phyloP scores from a whole-genome alignment of 2,329 filamentous ascomycete species.

The Elsinoe batatas region DNA sequence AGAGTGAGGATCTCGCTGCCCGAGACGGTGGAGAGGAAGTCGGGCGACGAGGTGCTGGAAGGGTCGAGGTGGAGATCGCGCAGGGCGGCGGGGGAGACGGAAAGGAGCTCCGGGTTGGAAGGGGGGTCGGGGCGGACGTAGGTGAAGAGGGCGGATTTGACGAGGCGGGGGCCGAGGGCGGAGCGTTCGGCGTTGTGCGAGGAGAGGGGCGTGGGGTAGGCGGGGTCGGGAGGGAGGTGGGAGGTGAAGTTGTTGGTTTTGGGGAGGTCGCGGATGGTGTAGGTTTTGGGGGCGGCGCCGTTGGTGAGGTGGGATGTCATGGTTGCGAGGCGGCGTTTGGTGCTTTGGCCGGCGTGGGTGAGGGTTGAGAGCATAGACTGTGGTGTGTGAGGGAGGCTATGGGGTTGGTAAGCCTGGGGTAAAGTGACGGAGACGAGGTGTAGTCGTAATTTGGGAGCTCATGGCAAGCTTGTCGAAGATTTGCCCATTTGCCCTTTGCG shows the following conservation, averaged over 20 bases:
- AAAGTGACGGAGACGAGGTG: not conserved
- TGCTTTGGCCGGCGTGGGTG: slow-evolving; percentile 13
- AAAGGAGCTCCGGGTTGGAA: slow-evolving; percentile 66
- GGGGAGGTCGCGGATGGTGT: slow-evolving; percentile 43
- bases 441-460: not conserved
- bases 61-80: slow-evolving; percentile 66
- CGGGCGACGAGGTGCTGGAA: slow-evolving; percentile 58
- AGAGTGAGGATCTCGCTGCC: slow-evolving; percentile 77
- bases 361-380: slow-evolving; percentile 16
- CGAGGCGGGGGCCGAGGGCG: slow-evolving; percentile 67
- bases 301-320: slow-evolving; percentile 36
- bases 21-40: slow-evolving; percentile 67
- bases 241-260: slow-evolving; percentile 57
- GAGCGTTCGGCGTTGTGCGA: slow-evolving; percentile 75
- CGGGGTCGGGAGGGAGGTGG: slow-evolving; percentile 63
- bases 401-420: too few relatives aligned
- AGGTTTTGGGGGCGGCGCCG: slow-evolving; percentile 21
- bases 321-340: slow-evolving; percentile 29
- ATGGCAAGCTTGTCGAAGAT: not conserved
- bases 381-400: too few relatives aligned
- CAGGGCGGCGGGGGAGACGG: slow-evolving; percentile 68
- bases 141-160: slow-evolving; percentile 77
- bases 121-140: slow-evolving; percentile 75
- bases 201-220: slow-evolving; percentile 67
- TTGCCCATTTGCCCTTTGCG: not conserved